Evolutionary conservation across 257 asterid genomes (phyloP), one percentile per base, ranked within the genome.

Genomic region (Knoxia roxburghii): DNA sequence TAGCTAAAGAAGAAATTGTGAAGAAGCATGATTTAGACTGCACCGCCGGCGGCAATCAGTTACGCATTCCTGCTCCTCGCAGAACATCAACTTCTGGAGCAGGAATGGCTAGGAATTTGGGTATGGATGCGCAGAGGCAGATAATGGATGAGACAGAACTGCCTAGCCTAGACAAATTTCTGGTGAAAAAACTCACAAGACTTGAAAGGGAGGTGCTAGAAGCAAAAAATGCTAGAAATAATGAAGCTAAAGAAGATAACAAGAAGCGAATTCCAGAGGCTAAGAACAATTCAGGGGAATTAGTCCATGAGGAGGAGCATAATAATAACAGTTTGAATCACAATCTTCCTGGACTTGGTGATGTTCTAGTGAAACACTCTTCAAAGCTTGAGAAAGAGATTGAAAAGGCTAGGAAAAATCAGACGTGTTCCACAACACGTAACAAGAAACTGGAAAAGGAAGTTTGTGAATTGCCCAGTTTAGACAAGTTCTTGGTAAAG

Each of bases 151-250:
- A 73, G n/a, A 71, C 69, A 48, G 89, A 82, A 69, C 84, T 90
- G 61, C 98, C 96, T 48, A 78, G 96, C 69, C 78, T 92, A 30
- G 97, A 89, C 78, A 82, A 89, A 78, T 87, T 86, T 79, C 87
- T 92, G 32, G 95, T 92, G 63, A 92, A 89, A 78, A 87, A 84
- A 62, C 54, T 92, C 76, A 87, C 95, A 0, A 86, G 98, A 62
- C 97, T 92, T 26, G 98, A 92, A 82, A 86, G 89, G 77, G 98
- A 92, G 80, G 85, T 92, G 14, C 69, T 84, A 51, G 96, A 92
- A 73, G 97, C 98, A 41, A 92, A 86, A 74, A 89, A 79, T 57
- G 88, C 88, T 2, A 69, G 81, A 60, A 81, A 78, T 49, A 80
- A 64, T 59, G 91, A 76, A 74, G 73, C 77, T 20, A 64, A 35